Percentiles rank a stretch among this genome's conserved stretches.
Conservation (phyloP, 805 yeast species). For the Barnettozyma vustinii region DNA sequence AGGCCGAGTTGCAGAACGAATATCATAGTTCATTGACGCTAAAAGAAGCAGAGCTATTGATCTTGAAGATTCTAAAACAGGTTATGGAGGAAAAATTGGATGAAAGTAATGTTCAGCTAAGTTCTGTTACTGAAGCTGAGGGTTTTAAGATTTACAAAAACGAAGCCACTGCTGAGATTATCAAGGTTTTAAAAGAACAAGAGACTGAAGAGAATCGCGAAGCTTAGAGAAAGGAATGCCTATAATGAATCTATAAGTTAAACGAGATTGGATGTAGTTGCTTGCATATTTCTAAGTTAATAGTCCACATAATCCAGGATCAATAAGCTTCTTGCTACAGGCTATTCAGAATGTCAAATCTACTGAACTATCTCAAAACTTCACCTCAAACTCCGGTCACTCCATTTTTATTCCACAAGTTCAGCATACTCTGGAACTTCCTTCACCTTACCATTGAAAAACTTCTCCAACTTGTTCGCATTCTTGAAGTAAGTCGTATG, state of each 20-base stretch:
- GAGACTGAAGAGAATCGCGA: slow-evolving; percentile 42
- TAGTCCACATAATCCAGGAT: too few species aligned
- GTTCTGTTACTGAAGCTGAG: slow-evolving; percentile 79
- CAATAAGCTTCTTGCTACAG: background rate
- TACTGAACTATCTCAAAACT: too few species aligned
- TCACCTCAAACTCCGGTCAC: too few species aligned
- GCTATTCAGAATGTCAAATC: too few species aligned
- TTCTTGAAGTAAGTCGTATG: slow-evolving; percentile 92
- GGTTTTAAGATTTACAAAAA: slow-evolving; percentile 87
- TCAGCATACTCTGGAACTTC: slow-evolving; percentile 92
- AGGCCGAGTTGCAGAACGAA: slow-evolving; percentile 93
- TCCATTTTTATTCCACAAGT: slow-evolving; percentile 46
- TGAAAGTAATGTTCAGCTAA: slow-evolving; percentile 90
- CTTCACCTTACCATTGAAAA: slow-evolving; percentile 71
- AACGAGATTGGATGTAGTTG: background rate
- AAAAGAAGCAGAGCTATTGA: slow-evolving; percentile 86
- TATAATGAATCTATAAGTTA: slow-evolving; percentile 2
- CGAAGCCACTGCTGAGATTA: slow-evolving; percentile 76
- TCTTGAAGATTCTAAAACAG: slow-evolving; percentile 86
- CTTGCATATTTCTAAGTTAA: background rate
- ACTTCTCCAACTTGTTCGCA: slow-evolving; percentile 90
- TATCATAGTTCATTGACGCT: slow-evolving; percentile 89
- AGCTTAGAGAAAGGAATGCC: slow-evolving; percentile 1
- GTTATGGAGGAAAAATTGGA: slow-evolving; percentile 99
- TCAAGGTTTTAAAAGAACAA: slow-evolving; percentile 69